These are phyloP conservation scores for Plasmodiophora brassicae DNA, from an alignment of 208 protist species.

Conservation along the genomic window DNA sequence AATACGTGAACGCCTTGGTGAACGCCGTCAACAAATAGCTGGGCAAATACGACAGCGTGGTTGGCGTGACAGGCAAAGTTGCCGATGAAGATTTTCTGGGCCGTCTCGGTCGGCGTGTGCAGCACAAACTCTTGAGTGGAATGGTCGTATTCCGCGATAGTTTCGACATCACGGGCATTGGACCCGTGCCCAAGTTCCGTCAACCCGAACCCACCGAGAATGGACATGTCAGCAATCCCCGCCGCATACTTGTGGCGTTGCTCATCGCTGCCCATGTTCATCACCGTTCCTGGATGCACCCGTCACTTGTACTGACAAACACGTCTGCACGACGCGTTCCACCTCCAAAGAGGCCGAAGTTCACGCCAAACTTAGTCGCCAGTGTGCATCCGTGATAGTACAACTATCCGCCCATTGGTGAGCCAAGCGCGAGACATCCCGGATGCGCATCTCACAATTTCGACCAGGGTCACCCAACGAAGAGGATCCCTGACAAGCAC, in stretches of 20 bases:
- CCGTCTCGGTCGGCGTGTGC: background rate
- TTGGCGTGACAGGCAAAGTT: background rate
- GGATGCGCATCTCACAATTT: no score
- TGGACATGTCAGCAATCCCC: background rate
- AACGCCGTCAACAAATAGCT: background rate
- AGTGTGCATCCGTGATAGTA: conserved; percentile 6
- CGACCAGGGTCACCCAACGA: background rate
- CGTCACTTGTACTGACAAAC: no score
- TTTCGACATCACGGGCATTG: conserved; percentile 2
- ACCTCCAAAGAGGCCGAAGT: conserved; percentile 28
- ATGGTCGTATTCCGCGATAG: background rate
- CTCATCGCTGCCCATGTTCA: conserved; percentile 18
- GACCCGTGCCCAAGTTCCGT: conserved; percentile 14
- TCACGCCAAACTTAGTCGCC: conserved; percentile 1
- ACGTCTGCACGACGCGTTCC: background rate
- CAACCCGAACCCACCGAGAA: background rate
- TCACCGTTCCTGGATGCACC: background rate
- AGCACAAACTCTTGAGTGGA: background rate
- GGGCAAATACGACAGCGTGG: conserved; percentile 3
- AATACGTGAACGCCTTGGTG: conserved; percentile 26
- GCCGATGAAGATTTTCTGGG: conserved; percentile 26
- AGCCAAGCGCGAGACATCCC: no score
- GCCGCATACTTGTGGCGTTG: background rate
- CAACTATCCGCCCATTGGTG: no score
- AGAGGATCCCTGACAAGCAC: background rate